Evolutionary conservation across 202 grass and related monocot species (phyloP), one percentile per base, ranked within the genome.

Genomic region (Elaeis oleifera): DNA sequence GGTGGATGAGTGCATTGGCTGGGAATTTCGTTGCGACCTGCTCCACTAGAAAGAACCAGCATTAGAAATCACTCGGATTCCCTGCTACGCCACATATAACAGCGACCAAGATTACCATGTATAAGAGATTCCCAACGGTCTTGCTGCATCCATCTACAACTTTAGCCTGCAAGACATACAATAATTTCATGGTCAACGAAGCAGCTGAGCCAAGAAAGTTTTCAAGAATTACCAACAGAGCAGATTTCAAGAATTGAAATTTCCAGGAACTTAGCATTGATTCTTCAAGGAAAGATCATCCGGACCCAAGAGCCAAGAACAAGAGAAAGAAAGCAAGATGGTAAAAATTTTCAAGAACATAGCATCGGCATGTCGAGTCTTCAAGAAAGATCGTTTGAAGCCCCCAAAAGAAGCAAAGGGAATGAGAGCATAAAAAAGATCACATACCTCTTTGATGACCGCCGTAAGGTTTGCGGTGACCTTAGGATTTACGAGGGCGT

Each of bases 11-110:
- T 2, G 91, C 87, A 65, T 96, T 85, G 5, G 71, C 73, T 60
- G 91, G 91, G 74, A 74, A 89, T 55, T 97, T 97, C 16, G 92
- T 91, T 16, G 92, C 87, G 8, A 97, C 88, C 88, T 96, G 63
- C 36, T 82, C 78, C 50, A 61, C 73, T 39, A 50, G 28, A 78
- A 21, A 73, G 59, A 71, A 58, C 22, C 17, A 39, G n/a, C 16
- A 1, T 25, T 21, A 25, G 63, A 16, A 77, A 18, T 59, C 56
- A 48, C 21, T 44, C 4, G n/a, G 21, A 53, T 61, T 59, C 26
- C 29, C 9, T 51, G 27, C 6, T 25, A 64, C 22, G 5, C 58
- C 14, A 53, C 17, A 19, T 67, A 14, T 26, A 4, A 63, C 20
- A 54, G 59, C 18, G 55, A 17, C 59, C 23, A 56, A 51, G 5